Evolutionary conservation across 2,329 filamentous ascomycete genomes (phyloP).

Genomic region (Thermothelomyces thermophilus): DNA sequence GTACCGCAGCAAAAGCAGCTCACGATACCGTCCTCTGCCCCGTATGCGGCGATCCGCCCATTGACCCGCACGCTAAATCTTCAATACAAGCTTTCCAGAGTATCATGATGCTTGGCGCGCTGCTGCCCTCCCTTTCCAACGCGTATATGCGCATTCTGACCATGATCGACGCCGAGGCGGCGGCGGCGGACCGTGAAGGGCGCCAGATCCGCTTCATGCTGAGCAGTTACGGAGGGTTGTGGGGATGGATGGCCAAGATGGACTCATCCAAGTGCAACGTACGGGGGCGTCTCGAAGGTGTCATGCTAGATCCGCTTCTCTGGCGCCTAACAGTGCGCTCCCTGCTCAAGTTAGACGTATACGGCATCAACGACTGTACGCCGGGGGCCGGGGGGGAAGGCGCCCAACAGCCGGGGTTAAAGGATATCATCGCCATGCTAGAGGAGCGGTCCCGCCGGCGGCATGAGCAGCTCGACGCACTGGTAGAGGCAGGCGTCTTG

Average conservation of each 20-base stretch:
- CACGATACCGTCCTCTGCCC: slow-evolving; percentile 47
- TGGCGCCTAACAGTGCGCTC: slow-evolving; percentile 51
- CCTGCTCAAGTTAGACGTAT: slow-evolving; percentile 51
- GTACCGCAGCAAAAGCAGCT: slow-evolving; percentile 42
- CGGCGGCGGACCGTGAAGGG: slow-evolving; percentile 36
- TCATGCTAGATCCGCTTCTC: slow-evolving; percentile 43
- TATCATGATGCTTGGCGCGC: slow-evolving; percentile 51
- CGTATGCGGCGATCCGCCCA: slow-evolving; percentile 38
- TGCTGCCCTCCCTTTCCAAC: slow-evolving; percentile 52
- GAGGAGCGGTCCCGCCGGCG: slow-evolving; percentile 44
- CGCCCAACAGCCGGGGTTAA: slow-evolving; percentile 42
- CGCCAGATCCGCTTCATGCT: slow-evolving; percentile 41
- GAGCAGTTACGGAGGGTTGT: slow-evolving; percentile 42
- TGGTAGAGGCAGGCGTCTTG: slow-evolving; percentile 35
- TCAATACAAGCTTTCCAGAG: slow-evolving; percentile 50
- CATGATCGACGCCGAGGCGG: slow-evolving; percentile 48
- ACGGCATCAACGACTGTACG: slow-evolving; percentile 38
- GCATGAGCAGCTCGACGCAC: slow-evolving; percentile 44
- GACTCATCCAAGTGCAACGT: slow-evolving; percentile 25
- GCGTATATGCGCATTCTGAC: slow-evolving; percentile 50
- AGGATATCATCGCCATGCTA: slow-evolving; percentile 47
- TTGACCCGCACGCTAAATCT: slow-evolving; percentile 10
- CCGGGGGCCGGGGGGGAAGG: not conserved
- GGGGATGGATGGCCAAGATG: slow-evolving; percentile 32
- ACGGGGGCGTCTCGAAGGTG: slow-evolving; percentile 33